Conservation (phyloP, 176 grass and related monocot genomes). For the Cocos nucifera region DNA sequence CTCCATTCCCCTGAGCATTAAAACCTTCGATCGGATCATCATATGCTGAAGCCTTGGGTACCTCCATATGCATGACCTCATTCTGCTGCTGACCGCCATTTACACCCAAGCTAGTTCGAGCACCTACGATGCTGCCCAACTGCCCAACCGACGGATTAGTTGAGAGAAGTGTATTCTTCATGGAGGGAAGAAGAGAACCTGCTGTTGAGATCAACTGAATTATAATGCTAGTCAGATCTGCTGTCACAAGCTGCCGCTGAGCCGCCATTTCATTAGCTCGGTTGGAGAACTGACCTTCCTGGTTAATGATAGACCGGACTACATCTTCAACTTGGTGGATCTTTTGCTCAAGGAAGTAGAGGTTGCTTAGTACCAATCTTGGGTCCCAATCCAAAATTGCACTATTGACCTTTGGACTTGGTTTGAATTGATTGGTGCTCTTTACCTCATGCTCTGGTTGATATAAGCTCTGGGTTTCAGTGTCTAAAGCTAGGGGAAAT, state of each 20-base stretch:
- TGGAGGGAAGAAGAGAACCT: constrained; percentile 32
- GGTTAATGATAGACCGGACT: constrained; percentile 24
- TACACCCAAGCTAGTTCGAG: not conserved
- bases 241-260: constrained; percentile 54
- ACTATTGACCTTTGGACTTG: not conserved
- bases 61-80: not conserved
- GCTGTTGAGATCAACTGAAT: constrained; percentile 55
- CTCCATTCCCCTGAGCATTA: constrained; percentile 1
- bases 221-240: constrained; percentile 65
- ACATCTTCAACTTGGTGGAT: constrained; percentile 51
- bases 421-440: not conserved
- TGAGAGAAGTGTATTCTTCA: constrained; percentile 10
- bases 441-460: not conserved
- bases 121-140: not conserved
- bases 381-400: constrained; percentile 12
- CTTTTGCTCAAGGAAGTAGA: constrained; percentile 64
- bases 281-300: constrained; percentile 7
- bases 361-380: constrained; percentile 40
- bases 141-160: constrained; percentile 11
- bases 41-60: constrained; percentile 13
- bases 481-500: not conserved
- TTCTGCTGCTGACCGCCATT: not conserved
- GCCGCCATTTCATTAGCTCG: constrained; percentile 15
- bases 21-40: not conserved
- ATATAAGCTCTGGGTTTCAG: constrained; percentile 6